Conservation (phyloP, 768 basidiomycete species). For the Serendipita sp. region DNA sequence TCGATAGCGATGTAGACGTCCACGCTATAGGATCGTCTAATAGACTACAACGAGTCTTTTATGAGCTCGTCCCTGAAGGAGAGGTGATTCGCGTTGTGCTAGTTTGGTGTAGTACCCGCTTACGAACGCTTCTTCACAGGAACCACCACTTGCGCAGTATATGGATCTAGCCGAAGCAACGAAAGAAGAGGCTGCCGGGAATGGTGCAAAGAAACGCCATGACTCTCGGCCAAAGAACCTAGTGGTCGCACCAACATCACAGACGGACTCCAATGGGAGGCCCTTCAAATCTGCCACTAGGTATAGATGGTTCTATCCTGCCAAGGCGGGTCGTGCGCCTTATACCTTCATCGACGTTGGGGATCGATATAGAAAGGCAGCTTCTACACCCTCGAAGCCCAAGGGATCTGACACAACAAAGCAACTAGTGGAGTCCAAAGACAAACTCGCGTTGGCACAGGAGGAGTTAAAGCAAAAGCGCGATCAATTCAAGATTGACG, state of each 20-base stretch:
- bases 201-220: neutral
- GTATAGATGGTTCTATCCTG: conserved; percentile 4
- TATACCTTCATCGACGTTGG: conserved; percentile 2
- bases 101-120: neutral
- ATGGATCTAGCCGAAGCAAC: neutral
- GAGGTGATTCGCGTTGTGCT: neutral
- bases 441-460: neutral
- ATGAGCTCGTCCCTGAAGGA: neutral
- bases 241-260: neutral
- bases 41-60: neutral
- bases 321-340: neutral
- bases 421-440: neutral
- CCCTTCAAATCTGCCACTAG: neutral
- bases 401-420: neutral
- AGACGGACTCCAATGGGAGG: neutral
- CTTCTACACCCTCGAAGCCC: neutral
- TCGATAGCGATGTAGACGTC: neutral
- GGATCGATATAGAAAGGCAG: neutral
- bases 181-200: neutral
- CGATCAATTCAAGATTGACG: neutral
- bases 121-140: neutral
- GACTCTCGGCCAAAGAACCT: neutral
- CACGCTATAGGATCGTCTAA: neutral
- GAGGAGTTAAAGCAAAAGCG: neutral
- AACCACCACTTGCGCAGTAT: neutral